Conservation (phyloP, 2,329 filamentous ascomycete species). For the Ophiostoma australiae region DNA sequence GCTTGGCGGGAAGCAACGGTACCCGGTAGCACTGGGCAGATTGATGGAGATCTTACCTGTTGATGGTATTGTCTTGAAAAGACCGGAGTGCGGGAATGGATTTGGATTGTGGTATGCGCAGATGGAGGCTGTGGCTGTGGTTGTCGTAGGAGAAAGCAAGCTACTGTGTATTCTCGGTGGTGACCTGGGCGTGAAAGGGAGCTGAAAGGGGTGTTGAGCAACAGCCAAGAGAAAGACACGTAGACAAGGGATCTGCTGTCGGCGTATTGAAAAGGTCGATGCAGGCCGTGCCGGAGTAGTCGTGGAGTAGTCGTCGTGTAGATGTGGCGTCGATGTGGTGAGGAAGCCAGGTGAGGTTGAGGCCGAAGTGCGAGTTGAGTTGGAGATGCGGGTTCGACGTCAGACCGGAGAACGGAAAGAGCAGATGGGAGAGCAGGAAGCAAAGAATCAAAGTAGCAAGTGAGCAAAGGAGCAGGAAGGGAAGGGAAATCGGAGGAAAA, state of each 20-base stretch:
- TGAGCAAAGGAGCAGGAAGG: not conserved
- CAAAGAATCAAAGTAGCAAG: not conserved
- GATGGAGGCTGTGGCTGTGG: not conserved
- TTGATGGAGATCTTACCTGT: conserved; percentile 1
- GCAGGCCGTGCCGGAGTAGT: not conserved
- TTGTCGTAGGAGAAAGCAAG: not conserved
- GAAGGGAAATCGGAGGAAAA: not conserved
- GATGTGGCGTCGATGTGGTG: not conserved
- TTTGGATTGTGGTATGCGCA: not conserved
- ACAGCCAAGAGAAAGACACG: not conserved
- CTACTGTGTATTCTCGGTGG: not conserved
- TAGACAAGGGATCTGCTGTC: not conserved
- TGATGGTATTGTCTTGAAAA: conserved; percentile 8
- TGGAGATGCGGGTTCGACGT: not conserved
- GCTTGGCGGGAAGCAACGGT: conserved; percentile 7
- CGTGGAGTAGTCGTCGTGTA: not conserved
- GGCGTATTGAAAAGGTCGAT: not conserved
- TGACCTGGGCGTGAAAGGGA: not conserved
- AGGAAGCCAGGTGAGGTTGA: not conserved
- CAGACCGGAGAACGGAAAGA: not conserved
- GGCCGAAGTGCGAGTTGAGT: not conserved
- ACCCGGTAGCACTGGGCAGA: not conserved
- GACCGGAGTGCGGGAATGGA: not conserved
- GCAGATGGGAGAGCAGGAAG: not conserved
- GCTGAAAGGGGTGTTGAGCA: not conserved